These are phyloP conservation scores for Phytophthora podocarpi DNA, from an alignment of 352 stramenopile genomes.

Conservation along the genomic window DNA sequence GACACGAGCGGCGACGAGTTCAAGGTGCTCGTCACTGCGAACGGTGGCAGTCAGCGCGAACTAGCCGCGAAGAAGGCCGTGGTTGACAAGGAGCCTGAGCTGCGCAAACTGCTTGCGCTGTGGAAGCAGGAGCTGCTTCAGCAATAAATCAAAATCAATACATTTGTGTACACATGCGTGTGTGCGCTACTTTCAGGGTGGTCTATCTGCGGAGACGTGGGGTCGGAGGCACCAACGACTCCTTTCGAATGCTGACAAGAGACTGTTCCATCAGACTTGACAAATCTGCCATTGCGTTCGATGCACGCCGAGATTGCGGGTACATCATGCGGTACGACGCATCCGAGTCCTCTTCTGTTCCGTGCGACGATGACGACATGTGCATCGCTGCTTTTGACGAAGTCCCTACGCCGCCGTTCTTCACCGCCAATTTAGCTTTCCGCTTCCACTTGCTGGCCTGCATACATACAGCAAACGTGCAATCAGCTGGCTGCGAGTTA, in stretches of 20 bases:
- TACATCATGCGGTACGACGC: slow-evolving; percentile 60
- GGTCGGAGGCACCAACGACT: slow-evolving; percentile 29
- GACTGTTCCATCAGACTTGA: slow-evolving; percentile 84
- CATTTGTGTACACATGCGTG: slow-evolving; percentile 22
- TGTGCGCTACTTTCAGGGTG: slow-evolving; percentile 11
- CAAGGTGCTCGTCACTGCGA: slow-evolving; percentile 63
- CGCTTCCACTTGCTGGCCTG: slow-evolving; percentile 66
- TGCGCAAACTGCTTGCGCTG: slow-evolving; percentile 68
- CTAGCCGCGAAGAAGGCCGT: slow-evolving; percentile 65
- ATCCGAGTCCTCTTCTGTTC: slow-evolving; percentile 65
- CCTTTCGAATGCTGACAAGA: slow-evolving; percentile 64
- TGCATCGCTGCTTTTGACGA: slow-evolving; percentile 29
- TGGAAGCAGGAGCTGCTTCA: slow-evolving; percentile 84
- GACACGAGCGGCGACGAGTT: slow-evolving; percentile 85
- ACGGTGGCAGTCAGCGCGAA: slow-evolving; percentile 52
- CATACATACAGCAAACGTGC: slow-evolving; percentile 3
- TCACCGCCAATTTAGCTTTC: slow-evolving; percentile 66
- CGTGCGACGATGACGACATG: slow-evolving; percentile 62
- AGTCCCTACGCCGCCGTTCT: slow-evolving; percentile 17
- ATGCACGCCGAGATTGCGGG: slow-evolving; percentile 48
- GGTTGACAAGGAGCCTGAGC: slow-evolving; percentile 54
- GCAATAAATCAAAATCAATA: slow-evolving; percentile 59
- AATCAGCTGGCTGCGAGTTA: neutral
- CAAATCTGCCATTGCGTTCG: slow-evolving; percentile 75
- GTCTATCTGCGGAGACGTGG: slow-evolving; percentile 9